These are phyloP conservation scores for Lignosus rhinocerotis DNA, from an alignment of 1,284 basidiomycete species.

Conservation along the genomic window DNA sequence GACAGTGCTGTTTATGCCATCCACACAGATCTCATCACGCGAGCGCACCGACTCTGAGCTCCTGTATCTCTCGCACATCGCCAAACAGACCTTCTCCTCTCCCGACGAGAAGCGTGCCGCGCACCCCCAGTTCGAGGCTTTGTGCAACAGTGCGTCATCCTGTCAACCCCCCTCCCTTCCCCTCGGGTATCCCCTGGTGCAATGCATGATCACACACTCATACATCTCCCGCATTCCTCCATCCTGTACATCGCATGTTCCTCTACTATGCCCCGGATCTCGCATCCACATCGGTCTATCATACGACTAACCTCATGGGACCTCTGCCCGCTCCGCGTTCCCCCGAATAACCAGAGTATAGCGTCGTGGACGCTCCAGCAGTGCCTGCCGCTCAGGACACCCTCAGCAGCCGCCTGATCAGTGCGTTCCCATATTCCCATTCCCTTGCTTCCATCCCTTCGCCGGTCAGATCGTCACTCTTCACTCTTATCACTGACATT, in stretches of 20 bases:
- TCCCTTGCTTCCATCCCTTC: not conserved
- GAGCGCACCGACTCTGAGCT: slow-evolving; percentile 88
- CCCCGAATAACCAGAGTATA: slow-evolving; percentile 52
- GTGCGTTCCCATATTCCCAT: slow-evolving; percentile 36
- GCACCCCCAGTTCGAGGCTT: slow-evolving; percentile 63
- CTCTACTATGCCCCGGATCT: no score
- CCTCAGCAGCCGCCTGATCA: slow-evolving; percentile 61
- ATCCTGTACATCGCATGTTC: not conserved
- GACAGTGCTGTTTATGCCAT: slow-evolving; percentile 23
- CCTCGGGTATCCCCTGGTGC: no score
- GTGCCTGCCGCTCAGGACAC: slow-evolving; percentile 45
- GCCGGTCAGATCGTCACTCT: slow-evolving; percentile 1
- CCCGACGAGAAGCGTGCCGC: slow-evolving; percentile 46
- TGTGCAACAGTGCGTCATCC: slow-evolving; percentile 60
- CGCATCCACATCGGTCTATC: not conserved
- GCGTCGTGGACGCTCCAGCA: slow-evolving; percentile 47
- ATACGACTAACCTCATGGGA: not conserved
- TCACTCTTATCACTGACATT: not conserved
- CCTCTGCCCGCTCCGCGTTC: not conserved
- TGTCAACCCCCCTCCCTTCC: not conserved
- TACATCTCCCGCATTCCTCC: not conserved
- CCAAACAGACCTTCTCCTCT: slow-evolving; percentile 41
- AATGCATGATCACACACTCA: not conserved
- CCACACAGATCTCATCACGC: slow-evolving; percentile 58
- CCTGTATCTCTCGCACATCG: slow-evolving; percentile 74